Percentiles rank a stretch among this genome's conserved stretches.
phyloP scores from a whole-genome alignment of 495 filamentous ascomycete genomes.

The Trichoderma reesei region DNA sequence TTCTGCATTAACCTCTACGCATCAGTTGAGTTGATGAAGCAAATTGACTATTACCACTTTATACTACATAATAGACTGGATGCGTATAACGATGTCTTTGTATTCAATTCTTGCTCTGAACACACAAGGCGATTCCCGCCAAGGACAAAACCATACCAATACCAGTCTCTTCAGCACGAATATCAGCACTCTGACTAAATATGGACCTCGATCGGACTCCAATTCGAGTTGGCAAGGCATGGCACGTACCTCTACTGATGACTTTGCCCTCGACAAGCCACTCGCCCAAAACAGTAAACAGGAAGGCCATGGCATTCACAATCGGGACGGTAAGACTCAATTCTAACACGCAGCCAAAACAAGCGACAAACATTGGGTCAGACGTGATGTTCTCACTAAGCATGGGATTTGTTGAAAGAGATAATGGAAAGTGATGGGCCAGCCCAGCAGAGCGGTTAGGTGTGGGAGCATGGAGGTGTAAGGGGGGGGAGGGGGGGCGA shows the following conservation, averaged over 20 bases:
- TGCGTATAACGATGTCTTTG: not conserved
- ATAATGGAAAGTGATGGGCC: not conserved
- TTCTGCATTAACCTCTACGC: not conserved
- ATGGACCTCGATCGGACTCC: not conserved
- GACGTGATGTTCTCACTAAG: not conserved
- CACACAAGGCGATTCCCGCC: constrained; percentile 79
- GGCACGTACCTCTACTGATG: constrained; percentile 58
- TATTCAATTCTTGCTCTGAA: constrained; percentile 47
- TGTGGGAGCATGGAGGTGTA: not conserved
- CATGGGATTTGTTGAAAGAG: not conserved
- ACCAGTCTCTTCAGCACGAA: constrained; percentile 60
- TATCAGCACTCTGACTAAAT: constrained; percentile 10
- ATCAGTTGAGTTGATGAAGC: not conserved
- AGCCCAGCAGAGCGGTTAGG: not conserved
- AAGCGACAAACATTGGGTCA: not conserved
- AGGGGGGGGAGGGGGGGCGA: not conserved
- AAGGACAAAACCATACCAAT: constrained; percentile 75
- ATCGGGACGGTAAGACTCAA: constrained; percentile 89
- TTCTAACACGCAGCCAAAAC: constrained; percentile 41
- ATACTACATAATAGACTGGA: no score
- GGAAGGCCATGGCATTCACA: constrained; percentile 84
- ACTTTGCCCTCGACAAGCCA: constrained; percentile 91
- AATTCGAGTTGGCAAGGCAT: not conserved
- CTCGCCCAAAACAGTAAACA: constrained; percentile 91
- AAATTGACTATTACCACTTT: not conserved